Percentiles rank a stretch among this genome's conserved stretches.
Conservation (phyloP, 495 filamentous ascomycete genomes). For the Penicillium cosmopolitanum region DNA sequence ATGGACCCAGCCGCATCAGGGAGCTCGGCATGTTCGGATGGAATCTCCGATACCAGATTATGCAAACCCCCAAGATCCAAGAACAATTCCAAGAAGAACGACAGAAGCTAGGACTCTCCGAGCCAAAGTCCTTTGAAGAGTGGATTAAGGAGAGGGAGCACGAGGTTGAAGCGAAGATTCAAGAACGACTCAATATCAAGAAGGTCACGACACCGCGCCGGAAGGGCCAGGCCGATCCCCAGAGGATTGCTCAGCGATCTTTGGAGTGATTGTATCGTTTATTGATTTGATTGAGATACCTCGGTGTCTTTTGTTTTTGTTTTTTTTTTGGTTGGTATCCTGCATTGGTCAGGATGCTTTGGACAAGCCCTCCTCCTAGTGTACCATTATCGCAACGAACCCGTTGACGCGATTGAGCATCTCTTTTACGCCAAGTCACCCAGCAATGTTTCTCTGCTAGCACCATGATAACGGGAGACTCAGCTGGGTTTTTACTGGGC, state of each 20-base stretch:
- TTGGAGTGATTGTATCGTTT: background rate
- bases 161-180: conserved; percentile 35
- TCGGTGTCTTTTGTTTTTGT: background rate
- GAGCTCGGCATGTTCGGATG: conserved; percentile 88
- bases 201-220: conserved; percentile 40
- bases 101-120: conserved; percentile 48
- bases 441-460: background rate
- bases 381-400: conserved; percentile 37
- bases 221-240: conserved; percentile 36
- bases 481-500: conserved; percentile 23
- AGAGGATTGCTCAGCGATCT: conserved; percentile 10
- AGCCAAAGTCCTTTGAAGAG: conserved; percentile 45
- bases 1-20: conserved; percentile 71
- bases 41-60: conserved; percentile 80
- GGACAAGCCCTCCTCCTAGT: conserved; percentile 35
- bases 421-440: conserved; percentile 16
- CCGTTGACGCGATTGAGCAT: conserved; percentile 22
- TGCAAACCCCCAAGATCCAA: conserved; percentile 70
- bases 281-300: conserved; percentile 5
- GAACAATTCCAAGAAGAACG: conserved; percentile 62
- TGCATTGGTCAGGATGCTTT: conserved; percentile 9
- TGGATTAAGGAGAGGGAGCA: conserved; percentile 44
- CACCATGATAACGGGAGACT: conserved; percentile 15
- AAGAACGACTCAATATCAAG: conserved; percentile 43
- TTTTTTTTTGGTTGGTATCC: conserved; percentile 10